Percentiles rank a stretch among this genome's conserved stretches.
Conservation (phyloP, 176 grass and related monocot species). For the Bolboschoenus planiculmis region DNA sequence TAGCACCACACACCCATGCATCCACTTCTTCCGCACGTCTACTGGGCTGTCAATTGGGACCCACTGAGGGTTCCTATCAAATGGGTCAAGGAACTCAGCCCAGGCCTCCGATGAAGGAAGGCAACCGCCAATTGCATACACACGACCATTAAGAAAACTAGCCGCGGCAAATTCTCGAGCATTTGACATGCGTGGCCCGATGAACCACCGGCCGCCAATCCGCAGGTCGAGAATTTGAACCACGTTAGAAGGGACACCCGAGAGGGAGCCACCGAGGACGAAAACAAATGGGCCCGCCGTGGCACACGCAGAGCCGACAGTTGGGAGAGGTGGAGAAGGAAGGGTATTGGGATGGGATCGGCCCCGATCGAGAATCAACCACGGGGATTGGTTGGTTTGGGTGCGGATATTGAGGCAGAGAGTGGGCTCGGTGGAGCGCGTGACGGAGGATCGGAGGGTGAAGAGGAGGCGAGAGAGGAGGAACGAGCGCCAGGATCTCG, state of each 20-base stretch:
- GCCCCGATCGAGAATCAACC: conserved; percentile 46
- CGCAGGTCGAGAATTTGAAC: conserved; percentile 57
- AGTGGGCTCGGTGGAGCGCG: conserved; percentile 32
- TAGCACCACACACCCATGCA: conserved; percentile 79
- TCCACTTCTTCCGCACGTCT: conserved; percentile 74
- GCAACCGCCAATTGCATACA: conserved; percentile 62
- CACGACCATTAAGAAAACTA: conserved; percentile 18
- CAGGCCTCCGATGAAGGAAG: conserved; percentile 49
- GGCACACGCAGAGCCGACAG: conserved; percentile 36
- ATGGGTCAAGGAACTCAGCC: conserved; percentile 67
- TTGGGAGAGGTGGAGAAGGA: conserved; percentile 35
- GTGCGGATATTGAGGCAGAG: conserved; percentile 54
- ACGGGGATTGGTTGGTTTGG: conserved; percentile 38
- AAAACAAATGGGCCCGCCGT: conserved; percentile 41
- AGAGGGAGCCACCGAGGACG: conserved; percentile 57
- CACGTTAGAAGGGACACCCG: conserved; percentile 30
- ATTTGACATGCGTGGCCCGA: conserved; percentile 68
- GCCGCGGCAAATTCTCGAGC: conserved; percentile 61
- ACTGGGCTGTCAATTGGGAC: conserved; percentile 40
- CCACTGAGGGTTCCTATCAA: conserved; percentile 35
- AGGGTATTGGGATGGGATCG: conserved; percentile 28
- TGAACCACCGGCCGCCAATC: conserved; percentile 47
- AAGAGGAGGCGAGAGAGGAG: conserved; percentile 54
- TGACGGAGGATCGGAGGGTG: conserved; percentile 31
- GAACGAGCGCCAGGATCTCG: conserved; percentile 46